Conservation (phyloP, 306 rosid genomes). For the Pueraria montana region DNA sequence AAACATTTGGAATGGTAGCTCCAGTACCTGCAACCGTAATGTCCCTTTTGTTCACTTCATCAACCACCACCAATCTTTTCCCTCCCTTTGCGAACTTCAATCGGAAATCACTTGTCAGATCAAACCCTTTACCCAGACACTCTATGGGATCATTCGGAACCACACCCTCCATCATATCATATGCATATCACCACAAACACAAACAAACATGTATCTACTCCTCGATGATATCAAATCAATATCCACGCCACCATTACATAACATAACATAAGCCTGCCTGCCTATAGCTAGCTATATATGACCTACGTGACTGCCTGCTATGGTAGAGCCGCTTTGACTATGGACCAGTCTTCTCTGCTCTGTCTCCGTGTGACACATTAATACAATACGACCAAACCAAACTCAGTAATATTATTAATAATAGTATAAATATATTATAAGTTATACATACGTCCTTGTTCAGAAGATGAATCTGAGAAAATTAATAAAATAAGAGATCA, state of each 20-base stretch:
- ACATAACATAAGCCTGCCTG: too few relatives aligned
- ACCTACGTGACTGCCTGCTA: slow-evolving; percentile 1
- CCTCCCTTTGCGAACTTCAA: slow-evolving; percentile 67
- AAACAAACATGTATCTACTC: too few relatives aligned
- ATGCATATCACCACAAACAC: too few relatives aligned
- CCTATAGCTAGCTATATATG: too few relatives aligned
- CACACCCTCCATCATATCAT: slow-evolving; percentile 32
- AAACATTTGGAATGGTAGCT: slow-evolving; percentile 59
- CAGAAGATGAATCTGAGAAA: too few relatives aligned
- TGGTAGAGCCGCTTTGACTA: not conserved
- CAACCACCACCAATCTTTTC: slow-evolving; percentile 69
- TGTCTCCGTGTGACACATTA: not conserved
- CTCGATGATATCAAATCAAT: too few relatives aligned
- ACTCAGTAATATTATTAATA: too few relatives aligned
- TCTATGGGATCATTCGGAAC: slow-evolving; percentile 61
- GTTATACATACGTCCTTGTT: too few relatives aligned
- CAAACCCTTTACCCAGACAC: slow-evolving; percentile 81
- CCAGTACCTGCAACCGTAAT: slow-evolving; percentile 66
- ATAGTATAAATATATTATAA: too few relatives aligned
- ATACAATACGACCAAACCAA: too few relatives aligned
- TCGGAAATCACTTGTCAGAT: slow-evolving; percentile 76
- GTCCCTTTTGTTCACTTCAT: slow-evolving; percentile 65
- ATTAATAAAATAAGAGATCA: too few relatives aligned
- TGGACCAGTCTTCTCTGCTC: not conserved
- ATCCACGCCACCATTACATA: too few relatives aligned